Base-by-base conservation (phyloP, 139 green algal genomes). In the Chlamydomonas sp. region DNA sequence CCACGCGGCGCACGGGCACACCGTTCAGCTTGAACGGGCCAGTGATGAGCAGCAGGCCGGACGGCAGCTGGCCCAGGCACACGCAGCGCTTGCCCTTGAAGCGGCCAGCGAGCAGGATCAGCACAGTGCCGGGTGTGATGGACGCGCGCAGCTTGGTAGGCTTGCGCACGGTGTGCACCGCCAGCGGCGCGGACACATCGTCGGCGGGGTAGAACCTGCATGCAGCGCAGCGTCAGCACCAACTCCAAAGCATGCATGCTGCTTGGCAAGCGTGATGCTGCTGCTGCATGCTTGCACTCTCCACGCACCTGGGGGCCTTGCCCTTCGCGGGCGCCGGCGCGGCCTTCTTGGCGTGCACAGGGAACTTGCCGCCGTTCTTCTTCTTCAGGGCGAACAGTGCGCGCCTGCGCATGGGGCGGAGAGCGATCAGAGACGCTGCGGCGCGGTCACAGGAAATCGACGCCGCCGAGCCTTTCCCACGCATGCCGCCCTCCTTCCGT, bases 31-130 rank as follows among this genome's bases (percentile, higher is more conserved):
- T 91, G 88, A 95, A 99, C 31, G 94, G 94, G 3, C 94, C 90
- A 49, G 89, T 92, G 35, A 99, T 90, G 34, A 99, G 86, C 65
- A 99, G 88, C 69, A 99, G 86, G 28, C 95, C 93, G 13, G 87
- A 96, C 24, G 80, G 78, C 72, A 98, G 91, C 90, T 99, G 92
- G 59, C 84, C 82, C 54, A 99, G 84, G 90, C 96, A 98, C 8
- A 99, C 84, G 39, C 96, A 91, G 64, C 95, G 87, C 90, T 96
- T 97, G 75, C 94, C 94, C 90, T 99, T 99, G 87, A 98, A 97
- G 65, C 95, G 86, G 63, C 95, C 95, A 4, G 93, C 91, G 65
- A 99, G 82, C 72, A 99, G 72, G 76, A 99, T 97, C 24, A 99
- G 84, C 29, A 99, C 92, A 5, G 90, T 96, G 72, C 95, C 95